Base-by-base conservation (phyloP, 2,329 filamentous ascomycete genomes). In the Epichloe hybrida region DNA sequence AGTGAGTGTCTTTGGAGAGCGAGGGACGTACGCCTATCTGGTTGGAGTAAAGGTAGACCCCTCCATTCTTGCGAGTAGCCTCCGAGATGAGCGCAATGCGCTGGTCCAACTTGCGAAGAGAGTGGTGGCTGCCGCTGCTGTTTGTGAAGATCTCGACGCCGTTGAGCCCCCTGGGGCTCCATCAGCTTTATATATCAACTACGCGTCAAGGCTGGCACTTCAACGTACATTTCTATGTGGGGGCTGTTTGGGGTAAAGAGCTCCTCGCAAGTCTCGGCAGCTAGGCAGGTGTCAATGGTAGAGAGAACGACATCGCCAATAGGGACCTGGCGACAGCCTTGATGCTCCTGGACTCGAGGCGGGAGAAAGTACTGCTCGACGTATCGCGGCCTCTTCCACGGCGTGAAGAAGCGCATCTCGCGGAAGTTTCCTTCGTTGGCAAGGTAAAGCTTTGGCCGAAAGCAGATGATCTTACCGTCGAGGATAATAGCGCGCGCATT, bases 381-480 rank as follows among this genome's bases (percentile, higher is more conserved):
- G 35, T 64, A 56, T 13, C 61, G 54, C 8, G 60, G 60, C 49
- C 63, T 64, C 5, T 53, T 55, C 68, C 68, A 71, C 3, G 67
- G 59, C 2, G 64, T 66, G 52, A 71, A 71, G 50, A 66, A 63
- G 13, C 66, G 61, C 47, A 60, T 59, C 53, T 69, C 66, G 12
- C 66, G 60, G 51, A 64, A 68, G 20, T 64, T 55, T 5, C 66
- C 66, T 49, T 67, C 65, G 35, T 65, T 65, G 50, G 66, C 65
- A 15, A 68, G 61, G 6, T 55, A 55, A 53, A 63, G 60, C 51
- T 62, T 62, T 31, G 59, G 58, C 42, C 51, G 48, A 52, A 93
- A 83, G 52, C 84, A 71, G 17, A 89, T 66, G 20, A 90, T 81
- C 66, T 82, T 80, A 48, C 79, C 75, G 57, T 89, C 77, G 3